These are phyloP conservation scores for Paratinospora sagittata DNA, from an alignment of 164 flowering plant genomes.

Conservation along the genomic window DNA sequence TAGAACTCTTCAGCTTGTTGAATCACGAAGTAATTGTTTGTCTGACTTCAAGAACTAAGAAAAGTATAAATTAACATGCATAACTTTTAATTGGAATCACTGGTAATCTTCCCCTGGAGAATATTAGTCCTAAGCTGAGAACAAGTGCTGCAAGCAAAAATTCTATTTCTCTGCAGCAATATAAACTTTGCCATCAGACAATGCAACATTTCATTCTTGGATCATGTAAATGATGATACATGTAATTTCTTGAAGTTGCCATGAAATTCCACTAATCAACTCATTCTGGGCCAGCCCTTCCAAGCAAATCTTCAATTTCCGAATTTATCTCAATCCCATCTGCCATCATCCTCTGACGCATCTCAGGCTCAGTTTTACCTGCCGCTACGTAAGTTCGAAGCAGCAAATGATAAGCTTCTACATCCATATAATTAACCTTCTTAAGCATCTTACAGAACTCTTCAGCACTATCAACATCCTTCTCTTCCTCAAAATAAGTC, in stretches of 20 bases:
- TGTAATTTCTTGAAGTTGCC: background rate
- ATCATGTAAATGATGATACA: background rate
- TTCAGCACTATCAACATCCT: conserved; percentile 52
- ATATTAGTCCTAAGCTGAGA: too few species aligned
- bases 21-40: too few species aligned
- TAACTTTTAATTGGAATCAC: too few species aligned
- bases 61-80: too few species aligned
- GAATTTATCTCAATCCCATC: conserved; percentile 41
- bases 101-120: too few species aligned
- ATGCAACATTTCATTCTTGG: background rate
- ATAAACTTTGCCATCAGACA: too few species aligned
- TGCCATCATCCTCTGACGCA: conserved; percentile 39
- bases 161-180: too few species aligned
- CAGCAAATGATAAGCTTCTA: conserved; percentile 26
- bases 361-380: conserved; percentile 32
- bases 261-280: background rate
- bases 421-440: conserved; percentile 29
- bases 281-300: conserved; percentile 28
- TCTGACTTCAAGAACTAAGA: too few species aligned
- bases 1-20: too few species aligned
- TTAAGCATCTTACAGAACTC: conserved; percentile 43
- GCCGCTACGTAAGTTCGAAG: conserved; percentile 48
- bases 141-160: too few species aligned
- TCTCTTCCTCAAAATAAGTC: conserved; percentile 31
- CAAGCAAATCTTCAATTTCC: conserved; percentile 41